These are phyloP conservation scores for Fusarium coffeatum DNA, from an alignment of 2,329 filamentous ascomycete genomes.

Conservation along the genomic window DNA sequence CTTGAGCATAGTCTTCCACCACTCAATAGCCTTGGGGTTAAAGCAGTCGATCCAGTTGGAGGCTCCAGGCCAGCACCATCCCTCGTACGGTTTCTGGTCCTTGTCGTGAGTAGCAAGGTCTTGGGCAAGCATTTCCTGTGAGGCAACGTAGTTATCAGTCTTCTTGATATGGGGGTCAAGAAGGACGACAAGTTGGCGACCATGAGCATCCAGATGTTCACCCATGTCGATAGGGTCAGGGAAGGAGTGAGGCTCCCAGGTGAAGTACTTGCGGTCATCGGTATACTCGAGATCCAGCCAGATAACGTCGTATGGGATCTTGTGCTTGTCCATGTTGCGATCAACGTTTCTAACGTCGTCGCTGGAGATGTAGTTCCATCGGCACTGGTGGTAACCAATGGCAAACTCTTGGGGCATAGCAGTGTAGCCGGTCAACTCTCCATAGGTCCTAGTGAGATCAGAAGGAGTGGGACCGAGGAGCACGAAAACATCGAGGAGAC, in stretches of 20 bases:
- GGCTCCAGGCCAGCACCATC: conserved; percentile 98
- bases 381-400: conserved; percentile 95
- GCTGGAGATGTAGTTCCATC: conserved; percentile 98
- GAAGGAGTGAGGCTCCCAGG: conserved; percentile 92
- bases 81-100: conserved; percentile 87
- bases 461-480: conserved; percentile 90
- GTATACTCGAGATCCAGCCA: conserved; percentile 99
- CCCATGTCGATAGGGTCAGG: conserved; percentile 87
- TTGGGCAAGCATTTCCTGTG: conserved; percentile 84
- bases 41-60: conserved; percentile 98
- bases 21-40: conserved; percentile 88
- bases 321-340: conserved; percentile 92
- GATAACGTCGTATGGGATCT: conserved; percentile 98
- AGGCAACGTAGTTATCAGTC: conserved; percentile 78
- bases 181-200: conserved; percentile 91
- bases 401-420: conserved; percentile 92
- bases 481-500: conserved; percentile 90
- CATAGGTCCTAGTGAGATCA: conserved; percentile 84
- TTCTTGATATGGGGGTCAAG: conserved; percentile 99
- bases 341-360: conserved; percentile 98
- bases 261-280: conserved; percentile 97
- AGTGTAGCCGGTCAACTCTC: conserved; percentile 90
- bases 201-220: conserved; percentile 84
- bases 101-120: conserved; percentile 90
- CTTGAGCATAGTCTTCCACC: conserved; percentile 91